Percentiles rank a stretch among this genome's conserved stretches.
Evolutionary conservation across 352 stramenopile species (phyloP).

Genomic region (Globisporangium yorkense): DNA sequence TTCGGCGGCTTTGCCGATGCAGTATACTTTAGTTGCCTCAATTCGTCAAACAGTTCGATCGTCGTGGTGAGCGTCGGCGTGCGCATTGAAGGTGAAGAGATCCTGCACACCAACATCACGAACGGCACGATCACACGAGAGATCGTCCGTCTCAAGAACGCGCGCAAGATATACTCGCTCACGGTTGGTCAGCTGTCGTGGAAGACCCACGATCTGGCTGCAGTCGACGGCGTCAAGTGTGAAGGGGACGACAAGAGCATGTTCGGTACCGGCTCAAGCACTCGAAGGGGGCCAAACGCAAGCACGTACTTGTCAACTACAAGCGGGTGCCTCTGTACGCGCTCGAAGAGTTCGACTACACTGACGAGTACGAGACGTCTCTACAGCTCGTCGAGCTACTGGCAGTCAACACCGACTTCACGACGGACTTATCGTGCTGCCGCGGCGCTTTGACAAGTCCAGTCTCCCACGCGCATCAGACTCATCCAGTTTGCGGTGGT

Average conservation of each 20-base stretch:
- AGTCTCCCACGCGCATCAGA: not conserved
- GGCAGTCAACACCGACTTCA: not conserved
- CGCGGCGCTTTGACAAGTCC: not conserved
- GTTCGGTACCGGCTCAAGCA: not conserved
- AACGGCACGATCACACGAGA: not conserved
- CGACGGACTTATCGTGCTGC: too few relatives aligned
- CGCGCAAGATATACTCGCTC: conserved; percentile 18
- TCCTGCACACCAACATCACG: not conserved
- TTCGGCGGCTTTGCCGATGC: too few relatives aligned
- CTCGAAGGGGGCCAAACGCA: not conserved
- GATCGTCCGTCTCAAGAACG: conserved; percentile 7
- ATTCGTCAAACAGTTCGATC: not conserved
- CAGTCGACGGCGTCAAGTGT: conserved; percentile 8
- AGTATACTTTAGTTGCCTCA: not conserved
- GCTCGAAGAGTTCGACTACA: not conserved
- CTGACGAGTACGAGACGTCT: too few relatives aligned
- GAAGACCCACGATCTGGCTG: conserved; percentile 9
- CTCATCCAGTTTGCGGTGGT: too few relatives aligned
- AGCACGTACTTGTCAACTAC: not conserved
- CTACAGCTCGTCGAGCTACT: too few relatives aligned
- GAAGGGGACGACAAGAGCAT: not conserved
- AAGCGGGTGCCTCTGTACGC: not conserved
- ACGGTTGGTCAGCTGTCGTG: conserved; percentile 17
- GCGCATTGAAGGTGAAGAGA: conserved; percentile 7
- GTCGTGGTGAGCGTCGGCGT: not conserved